A percentile compares a stretch with the other conserved stretches of the same genome.
phyloP scores from a whole-genome alignment of 2,329 filamentous ascomycete genomes.

The Botryotinia convoluta region DNA sequence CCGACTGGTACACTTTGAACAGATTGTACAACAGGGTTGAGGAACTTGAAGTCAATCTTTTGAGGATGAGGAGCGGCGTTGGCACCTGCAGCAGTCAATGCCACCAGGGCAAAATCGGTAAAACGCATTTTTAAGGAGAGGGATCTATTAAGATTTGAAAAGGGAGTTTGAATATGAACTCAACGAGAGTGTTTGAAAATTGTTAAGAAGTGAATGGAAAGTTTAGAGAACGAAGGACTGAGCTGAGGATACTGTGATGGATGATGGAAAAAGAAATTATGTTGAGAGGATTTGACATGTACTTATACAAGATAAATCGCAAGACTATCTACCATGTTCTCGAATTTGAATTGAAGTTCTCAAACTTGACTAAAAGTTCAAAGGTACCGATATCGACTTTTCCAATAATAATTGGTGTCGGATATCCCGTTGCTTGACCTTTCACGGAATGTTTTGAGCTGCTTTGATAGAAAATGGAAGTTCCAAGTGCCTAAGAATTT shows the following conservation, averaged over 20 bases:
- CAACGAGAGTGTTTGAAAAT: background rate
- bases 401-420: background rate
- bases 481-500: background rate
- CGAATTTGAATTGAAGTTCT: background rate
- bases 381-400: background rate
- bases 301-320: background rate
- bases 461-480: background rate
- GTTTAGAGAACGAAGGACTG: background rate
- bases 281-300: background rate
- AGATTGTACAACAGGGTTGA: background rate
- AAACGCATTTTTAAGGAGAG: slow-evolving; percentile 5
- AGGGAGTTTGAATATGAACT: background rate
- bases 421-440: background rate
- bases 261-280: background rate
- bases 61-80: slow-evolving; percentile 4
- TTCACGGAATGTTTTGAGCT: background rate
- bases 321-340: background rate
- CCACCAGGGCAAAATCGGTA: background rate
- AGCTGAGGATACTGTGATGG: background rate
- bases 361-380: background rate
- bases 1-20: background rate
- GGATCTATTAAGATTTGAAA: background rate
- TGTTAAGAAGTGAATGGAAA: background rate
- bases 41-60: background rate
- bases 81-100: slow-evolving; percentile 1